phyloP scores from a whole-genome alignment of 305 asterid species.

The Nicotiana rustica region DNA sequence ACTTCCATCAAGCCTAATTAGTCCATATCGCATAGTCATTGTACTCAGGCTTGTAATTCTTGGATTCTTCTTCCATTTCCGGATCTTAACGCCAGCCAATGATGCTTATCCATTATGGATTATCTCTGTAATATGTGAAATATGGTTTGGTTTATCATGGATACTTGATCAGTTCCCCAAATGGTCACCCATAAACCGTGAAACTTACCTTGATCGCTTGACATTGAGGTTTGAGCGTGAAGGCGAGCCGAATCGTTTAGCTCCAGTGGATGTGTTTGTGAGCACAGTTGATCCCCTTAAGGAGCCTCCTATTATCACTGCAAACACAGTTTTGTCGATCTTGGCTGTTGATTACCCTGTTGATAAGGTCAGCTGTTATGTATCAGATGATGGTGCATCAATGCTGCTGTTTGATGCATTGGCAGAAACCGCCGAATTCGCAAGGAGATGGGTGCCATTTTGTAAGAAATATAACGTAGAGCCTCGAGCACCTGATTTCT shows the following conservation, averaged over 20 bases:
- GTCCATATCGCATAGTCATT: constrained; percentile 84
- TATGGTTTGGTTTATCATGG: constrained; percentile 88
- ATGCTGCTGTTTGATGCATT: constrained; percentile 80
- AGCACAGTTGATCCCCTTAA: constrained; percentile 87
- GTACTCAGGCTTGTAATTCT: constrained; percentile 67
- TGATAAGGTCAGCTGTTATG: constrained; percentile 80
- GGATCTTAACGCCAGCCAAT: constrained; percentile 69
- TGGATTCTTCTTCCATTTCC: constrained; percentile 78
- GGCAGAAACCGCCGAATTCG: constrained; percentile 80
- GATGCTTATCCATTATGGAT: constrained; percentile 84
- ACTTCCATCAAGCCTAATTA: constrained; percentile 72
- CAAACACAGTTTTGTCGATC: constrained; percentile 80
- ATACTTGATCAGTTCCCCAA: constrained; percentile 90
- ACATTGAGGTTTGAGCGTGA: constrained; percentile 76
- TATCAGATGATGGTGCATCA: constrained; percentile 88
- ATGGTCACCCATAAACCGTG: constrained; percentile 81
- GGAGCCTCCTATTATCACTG: constrained; percentile 86
- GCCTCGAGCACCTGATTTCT: constrained; percentile 85
- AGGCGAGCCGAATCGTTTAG: constrained; percentile 60
- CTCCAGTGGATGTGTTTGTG: constrained; percentile 72
- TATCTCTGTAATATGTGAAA: constrained; percentile 83
- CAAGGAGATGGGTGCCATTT: constrained; percentile 89
- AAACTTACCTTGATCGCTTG: constrained; percentile 83
- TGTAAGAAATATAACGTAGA: constrained; percentile 76
- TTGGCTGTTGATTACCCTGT: constrained; percentile 81